Conservation (phyloP, 495 filamentous ascomycete genomes). For the Daldinia vernicosa region DNA sequence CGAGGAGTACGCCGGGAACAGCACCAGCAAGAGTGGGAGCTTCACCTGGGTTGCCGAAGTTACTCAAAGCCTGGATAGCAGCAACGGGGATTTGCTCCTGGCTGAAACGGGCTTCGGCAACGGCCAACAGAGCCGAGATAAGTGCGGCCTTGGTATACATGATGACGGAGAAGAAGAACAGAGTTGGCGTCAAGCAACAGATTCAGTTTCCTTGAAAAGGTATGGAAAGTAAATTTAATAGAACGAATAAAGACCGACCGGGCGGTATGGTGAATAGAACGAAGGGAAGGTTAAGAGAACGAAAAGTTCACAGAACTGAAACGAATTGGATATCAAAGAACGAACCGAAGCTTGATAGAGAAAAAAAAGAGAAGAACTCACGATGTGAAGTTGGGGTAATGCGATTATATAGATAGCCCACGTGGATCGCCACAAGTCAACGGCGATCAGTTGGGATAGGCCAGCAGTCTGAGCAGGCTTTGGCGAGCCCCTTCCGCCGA, state of each 20-base stretch:
- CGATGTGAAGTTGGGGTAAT: slow-evolving; percentile 33
- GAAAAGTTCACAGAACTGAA: slow-evolving; percentile 61
- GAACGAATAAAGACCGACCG: slow-evolving; percentile 50
- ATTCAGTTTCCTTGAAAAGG: slow-evolving; percentile 31
- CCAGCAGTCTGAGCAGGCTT: slow-evolving; percentile 22
- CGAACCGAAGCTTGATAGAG: slow-evolving; percentile 44
- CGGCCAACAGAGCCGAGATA: slow-evolving; percentile 54
- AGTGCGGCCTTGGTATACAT: slow-evolving; percentile 59
- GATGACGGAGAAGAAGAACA: slow-evolving; percentile 40
- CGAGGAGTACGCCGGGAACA: slow-evolving; percentile 63
- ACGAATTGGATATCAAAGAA: slow-evolving; percentile 46
- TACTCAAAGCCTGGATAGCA: slow-evolving; percentile 55
- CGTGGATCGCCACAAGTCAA: slow-evolving; percentile 4
- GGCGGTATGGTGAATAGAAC: slow-evolving; percentile 52
- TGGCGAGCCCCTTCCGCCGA: slow-evolving; percentile 44
- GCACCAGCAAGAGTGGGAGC: slow-evolving; percentile 64
- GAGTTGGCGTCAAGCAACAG: slow-evolving; percentile 37
- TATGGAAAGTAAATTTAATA: slow-evolving; percentile 41
- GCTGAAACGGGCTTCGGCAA: slow-evolving; percentile 64
- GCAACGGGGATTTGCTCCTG: slow-evolving; percentile 60
- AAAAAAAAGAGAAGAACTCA: slow-evolving; percentile 16
- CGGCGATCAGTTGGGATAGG: slow-evolving; percentile 8
- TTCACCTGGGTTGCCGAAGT: slow-evolving; percentile 59
- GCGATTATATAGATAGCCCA: slow-evolving; percentile 25
- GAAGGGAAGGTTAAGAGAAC: slow-evolving; percentile 43